Base-by-base conservation (phyloP, 768 basidiomycete species). In the Tephrocybe sp. region DNA sequence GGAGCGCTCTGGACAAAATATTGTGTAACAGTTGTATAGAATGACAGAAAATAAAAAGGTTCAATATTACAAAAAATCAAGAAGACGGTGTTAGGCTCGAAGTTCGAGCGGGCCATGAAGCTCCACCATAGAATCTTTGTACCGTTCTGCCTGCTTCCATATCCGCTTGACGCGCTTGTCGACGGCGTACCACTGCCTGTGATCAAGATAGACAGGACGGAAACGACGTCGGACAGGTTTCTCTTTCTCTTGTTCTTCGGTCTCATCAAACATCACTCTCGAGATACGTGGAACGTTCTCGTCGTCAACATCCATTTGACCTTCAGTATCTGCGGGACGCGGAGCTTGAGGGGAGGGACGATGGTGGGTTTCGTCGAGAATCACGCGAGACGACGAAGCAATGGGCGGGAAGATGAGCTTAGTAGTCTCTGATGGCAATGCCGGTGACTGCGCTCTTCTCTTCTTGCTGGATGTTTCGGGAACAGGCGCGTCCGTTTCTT, bases 161-260 rank as follows among this genome's bases (percentile, higher is more conserved):
- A 69, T 56, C 21, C 58, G 59, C 7, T 54, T 63, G 14, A 74
- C 41, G 23, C 71, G 66, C 28, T 68, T 75, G 57, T 80, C 80
- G 26, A 62, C 58, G 24, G 64, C 63, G 21, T 62, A 66, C 80
- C 80, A 81, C 40, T 80, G 77, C 44, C 69, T 59, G n/a, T 74
- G 72, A 54, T 79, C 78, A 2, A 72, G 64, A 62, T 79, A 81
- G 12, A 80, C 68, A 7, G 79, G 73, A 9, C 75, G 68, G 57
- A 78, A 80, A 7, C 78, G 74, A 5, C 72, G 69, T 25, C 64
- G 45, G 1, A 53, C 45, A 3, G 40, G 58, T 45, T 9, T 25
- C 42, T 61, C 61, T 36, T 55, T 67, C 26, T 40, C 62, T 47
- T 57, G 9, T 12, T 4, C 34, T 36, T 14, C 60, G 30, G 54